A percentile compares a stretch with the other conserved stretches of the same genome.
Conservation (phyloP, 2,329 filamentous ascomycete species). For the Phaeosphaeria sp. region DNA sequence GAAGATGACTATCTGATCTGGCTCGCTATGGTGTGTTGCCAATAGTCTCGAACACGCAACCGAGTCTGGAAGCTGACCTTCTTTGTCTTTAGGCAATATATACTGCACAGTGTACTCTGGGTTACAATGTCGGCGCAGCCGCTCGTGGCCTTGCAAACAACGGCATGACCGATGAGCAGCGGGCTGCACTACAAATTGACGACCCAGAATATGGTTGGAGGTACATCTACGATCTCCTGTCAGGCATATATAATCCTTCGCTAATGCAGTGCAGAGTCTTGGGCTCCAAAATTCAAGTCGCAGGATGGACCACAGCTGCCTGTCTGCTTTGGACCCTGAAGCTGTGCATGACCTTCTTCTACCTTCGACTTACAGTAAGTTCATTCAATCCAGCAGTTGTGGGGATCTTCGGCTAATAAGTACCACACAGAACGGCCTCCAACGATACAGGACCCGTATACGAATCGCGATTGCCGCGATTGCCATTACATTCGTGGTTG, state of each 20-base stretch:
- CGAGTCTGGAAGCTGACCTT: neutral
- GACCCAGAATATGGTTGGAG: conserved; percentile 16
- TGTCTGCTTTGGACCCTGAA: conserved; percentile 63
- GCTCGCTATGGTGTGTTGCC: conserved; percentile 17
- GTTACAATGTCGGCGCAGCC: conserved; percentile 58
- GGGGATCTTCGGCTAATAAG: neutral
- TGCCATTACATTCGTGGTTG: conserved; percentile 56
- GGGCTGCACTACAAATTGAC: conserved; percentile 31
- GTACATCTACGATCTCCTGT: neutral
- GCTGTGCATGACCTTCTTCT: conserved; percentile 63
- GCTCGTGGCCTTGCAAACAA: conserved; percentile 59
- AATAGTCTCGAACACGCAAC: neutral
- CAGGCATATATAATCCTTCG: no score
- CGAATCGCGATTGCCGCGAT: conserved; percentile 60
- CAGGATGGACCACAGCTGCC: conserved; percentile 62
- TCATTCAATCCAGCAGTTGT: no score
- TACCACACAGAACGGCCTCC: conserved; percentile 11
- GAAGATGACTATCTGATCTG: conserved; percentile 26
- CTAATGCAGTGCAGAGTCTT: neutral
- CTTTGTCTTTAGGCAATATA: conserved; percentile 55
- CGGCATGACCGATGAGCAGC: conserved; percentile 59
- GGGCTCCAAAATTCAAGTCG: conserved; percentile 34
- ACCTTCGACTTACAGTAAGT: conserved; percentile 54
- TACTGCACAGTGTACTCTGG: conserved; percentile 57
- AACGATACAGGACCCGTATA: conserved; percentile 32